Evolutionary conservation across 2,329 filamentous ascomycete species (phyloP).

Genomic region (Beauveria sp.): DNA sequence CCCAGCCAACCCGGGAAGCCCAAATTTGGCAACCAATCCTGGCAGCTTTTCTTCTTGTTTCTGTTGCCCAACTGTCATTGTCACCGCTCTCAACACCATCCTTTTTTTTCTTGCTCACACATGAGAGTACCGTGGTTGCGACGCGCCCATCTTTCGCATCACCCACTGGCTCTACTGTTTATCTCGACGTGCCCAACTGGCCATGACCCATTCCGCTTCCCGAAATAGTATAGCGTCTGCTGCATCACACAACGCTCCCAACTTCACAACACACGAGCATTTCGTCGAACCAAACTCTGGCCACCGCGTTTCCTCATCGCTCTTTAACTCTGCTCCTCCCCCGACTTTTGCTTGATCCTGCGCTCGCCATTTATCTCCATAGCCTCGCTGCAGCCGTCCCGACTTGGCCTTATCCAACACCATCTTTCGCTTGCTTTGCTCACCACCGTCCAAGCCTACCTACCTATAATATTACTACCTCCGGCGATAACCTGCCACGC

Average conservation of each 20-base stretch:
- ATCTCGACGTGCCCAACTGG: neutral
- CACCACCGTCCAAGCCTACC: neutral
- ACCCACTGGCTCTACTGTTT: neutral
- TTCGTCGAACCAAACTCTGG: slow-evolving; percentile 1
- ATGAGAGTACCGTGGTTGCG: neutral
- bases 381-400: neutral
- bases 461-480: too few relatives aligned
- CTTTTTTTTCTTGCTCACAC: neutral
- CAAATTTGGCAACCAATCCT: neutral
- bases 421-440: neutral
- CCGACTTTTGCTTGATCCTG: neutral
- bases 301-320: neutral
- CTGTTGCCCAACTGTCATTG: neutral
- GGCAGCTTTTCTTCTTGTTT: neutral
- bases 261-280: slow-evolving; percentile 2
- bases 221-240: slow-evolving; percentile 4
- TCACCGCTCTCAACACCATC: neutral
- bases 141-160: neutral
- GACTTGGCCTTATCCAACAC: neutral
- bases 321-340: neutral
- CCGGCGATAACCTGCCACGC: neutral
- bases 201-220: neutral
- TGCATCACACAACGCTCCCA: neutral
- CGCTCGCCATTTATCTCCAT: neutral
- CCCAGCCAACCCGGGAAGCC: neutral